Evolutionary conservation across 169 alveolate genomes (phyloP), one percentile per base, ranked within the genome.

Genomic region (Cryptosporidium xiaoi): DNA sequence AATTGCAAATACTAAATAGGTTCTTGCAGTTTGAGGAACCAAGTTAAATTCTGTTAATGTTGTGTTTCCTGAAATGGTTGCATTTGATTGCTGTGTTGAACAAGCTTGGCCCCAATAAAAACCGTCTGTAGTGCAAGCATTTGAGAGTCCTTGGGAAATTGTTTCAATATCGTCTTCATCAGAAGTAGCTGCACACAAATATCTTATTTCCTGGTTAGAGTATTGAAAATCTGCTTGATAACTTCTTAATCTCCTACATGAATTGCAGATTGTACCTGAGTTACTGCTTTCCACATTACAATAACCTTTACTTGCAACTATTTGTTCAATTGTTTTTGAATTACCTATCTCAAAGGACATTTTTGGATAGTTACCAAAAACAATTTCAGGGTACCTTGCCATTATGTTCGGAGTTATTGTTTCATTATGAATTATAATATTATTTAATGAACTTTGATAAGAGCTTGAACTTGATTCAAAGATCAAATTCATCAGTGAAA

Each of bases 91-190:
- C 33, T 56, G 71, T 12, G 48, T 33, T 8, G 87, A 77, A 60
- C 87, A 77, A n/a, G 87, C 87, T 44, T 77, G 56, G 1, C 87
- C 87, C 87, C 87, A 77, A 60, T 77, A 77, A 4, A 71, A 77
- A 3, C 71, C 71, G 50, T 77, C 87, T 60, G 69, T 46, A 31
- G 40, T 56, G 53, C 87, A 77, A 16, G 87, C 71, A 56, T 27
- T 51, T 36, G 64, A 44, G 27, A 77, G 16, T 15, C 87, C 71
- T 60, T n/a, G 46, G 6, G 16, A 18, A 3, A 77, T 24, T 16
- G 40, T 27, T 20, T 55, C 71, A 1, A 77, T 10, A 58, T 77
- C 65, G 56, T 60, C 53, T 40, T 34, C 44, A 20, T 77, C 64
- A 0, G 69, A 60, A 27, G 71, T 60, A 58, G 71, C 71, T 24